A percentile compares a stretch with the other conserved stretches of the same genome.
Evolutionary conservation across 768 basidiomycete species (phyloP).

Genomic region (Collybia nuda): DNA sequence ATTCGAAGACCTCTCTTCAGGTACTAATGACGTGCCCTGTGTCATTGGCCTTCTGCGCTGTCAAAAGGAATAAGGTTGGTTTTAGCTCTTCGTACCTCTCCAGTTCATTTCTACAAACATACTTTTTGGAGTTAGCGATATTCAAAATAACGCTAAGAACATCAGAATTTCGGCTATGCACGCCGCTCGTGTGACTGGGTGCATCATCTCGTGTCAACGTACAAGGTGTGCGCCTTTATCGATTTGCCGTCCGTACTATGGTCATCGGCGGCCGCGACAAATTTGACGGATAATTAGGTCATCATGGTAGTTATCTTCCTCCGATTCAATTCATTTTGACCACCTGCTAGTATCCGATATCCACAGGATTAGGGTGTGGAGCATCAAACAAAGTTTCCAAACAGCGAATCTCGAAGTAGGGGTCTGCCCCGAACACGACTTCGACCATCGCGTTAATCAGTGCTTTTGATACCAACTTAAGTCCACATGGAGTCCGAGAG

Average conservation of each 20-base stretch:
- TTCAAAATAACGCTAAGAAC: conserved; percentile 46
- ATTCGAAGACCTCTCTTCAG: conserved; percentile 17
- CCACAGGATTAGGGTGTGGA: conserved; percentile 54
- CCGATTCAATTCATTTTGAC: background rate
- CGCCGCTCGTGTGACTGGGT: conserved; percentile 46
- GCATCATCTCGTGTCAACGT: background rate
- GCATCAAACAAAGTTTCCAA: conserved; percentile 52
- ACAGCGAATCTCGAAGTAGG: conserved; percentile 57
- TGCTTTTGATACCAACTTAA: conserved; percentile 49
- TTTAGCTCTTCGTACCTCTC: background rate
- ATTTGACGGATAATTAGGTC: conserved; percentile 51
- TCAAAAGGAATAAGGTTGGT: conserved; percentile 44
- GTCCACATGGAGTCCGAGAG: conserved; percentile 61
- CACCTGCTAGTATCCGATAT: background rate
- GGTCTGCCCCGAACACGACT: conserved; percentile 2
- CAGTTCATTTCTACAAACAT: conserved; percentile 7
- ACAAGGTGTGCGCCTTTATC: background rate
- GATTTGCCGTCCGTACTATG: conserved; percentile 20
- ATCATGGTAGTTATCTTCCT: conserved; percentile 37
- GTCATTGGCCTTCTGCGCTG: conserved; percentile 52
- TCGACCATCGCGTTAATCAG: background rate
- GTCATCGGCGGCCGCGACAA: conserved; percentile 56
- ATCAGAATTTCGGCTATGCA: conserved; percentile 57
- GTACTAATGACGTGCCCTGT: too few relatives aligned
- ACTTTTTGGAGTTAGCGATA: conserved; percentile 47